These are phyloP conservation scores for Pedinophyceae sp. DNA, from an alignment of 139 green algal species.

Conservation along the genomic window DNA sequence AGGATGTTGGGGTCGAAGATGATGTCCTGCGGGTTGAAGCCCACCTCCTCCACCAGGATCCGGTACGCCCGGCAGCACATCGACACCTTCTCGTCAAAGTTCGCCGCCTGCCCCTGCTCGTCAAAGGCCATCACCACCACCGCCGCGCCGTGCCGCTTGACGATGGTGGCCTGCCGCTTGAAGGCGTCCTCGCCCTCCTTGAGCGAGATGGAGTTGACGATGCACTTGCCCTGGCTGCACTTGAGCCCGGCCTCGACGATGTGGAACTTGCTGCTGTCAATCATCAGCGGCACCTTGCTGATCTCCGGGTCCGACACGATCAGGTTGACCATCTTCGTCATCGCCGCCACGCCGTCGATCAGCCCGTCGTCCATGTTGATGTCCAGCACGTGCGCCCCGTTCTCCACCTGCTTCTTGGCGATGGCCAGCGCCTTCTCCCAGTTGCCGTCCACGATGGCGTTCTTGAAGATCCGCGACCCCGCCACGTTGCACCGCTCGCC, in stretches of 20 bases:
- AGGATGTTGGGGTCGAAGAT: constrained; percentile 99
- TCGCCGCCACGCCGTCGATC: constrained; percentile 84
- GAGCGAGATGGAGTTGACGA: constrained; percentile 95
- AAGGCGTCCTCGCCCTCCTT: constrained; percentile 96
- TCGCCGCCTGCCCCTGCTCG: constrained; percentile 61
- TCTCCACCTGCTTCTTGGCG: constrained; percentile 67
- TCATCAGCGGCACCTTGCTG: constrained; percentile 92
- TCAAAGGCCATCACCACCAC: constrained; percentile 99
- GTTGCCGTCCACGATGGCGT: constrained; percentile 83
- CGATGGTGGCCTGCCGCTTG: constrained; percentile 50
- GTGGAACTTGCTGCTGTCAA: constrained; percentile 92
- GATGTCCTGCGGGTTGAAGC: constrained; percentile 90
- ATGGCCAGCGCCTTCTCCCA: constrained; percentile 90
- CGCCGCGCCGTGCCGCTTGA: constrained; percentile 78
- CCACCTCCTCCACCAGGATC: constrained; percentile 88
- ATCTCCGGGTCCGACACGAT: constrained; percentile 88
- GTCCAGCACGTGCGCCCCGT: constrained; percentile 84
- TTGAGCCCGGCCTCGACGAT: constrained; percentile 96
- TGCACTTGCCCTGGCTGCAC: constrained; percentile 91
- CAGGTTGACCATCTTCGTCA: constrained; percentile 89
- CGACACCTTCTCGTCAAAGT: constrained; percentile 34
- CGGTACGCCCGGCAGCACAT: constrained; percentile 89
- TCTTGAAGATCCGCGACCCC: constrained; percentile 89
- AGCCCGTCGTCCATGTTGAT: constrained; percentile 98
- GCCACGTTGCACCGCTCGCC: constrained; percentile 97